Conservation (phyloP, 1,284 basidiomycete species). For the Ustilago bromivora region DNA sequence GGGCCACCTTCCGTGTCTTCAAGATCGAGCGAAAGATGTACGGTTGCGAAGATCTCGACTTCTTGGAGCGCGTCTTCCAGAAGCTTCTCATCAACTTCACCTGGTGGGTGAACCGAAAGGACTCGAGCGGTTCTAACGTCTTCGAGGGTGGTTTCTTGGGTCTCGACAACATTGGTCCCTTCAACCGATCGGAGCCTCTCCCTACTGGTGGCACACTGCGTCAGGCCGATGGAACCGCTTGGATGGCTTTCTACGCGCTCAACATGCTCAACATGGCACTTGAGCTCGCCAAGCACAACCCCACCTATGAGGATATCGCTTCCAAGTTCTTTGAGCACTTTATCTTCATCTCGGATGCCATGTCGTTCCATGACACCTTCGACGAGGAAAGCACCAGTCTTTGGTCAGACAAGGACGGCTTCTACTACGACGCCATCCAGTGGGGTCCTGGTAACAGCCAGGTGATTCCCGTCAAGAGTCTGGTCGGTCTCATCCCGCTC, state of each 20-base stretch:
- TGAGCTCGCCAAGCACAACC: slow-evolving; percentile 96
- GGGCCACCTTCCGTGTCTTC: slow-evolving; percentile 73
- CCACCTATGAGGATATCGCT: slow-evolving; percentile 98
- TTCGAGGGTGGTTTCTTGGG: slow-evolving; percentile 99
- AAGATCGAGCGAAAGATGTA: slow-evolving; percentile 94
- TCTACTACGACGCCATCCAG: slow-evolving; percentile 97
- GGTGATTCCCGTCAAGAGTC: slow-evolving; percentile 89
- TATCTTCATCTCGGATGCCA: slow-evolving; percentile 74
- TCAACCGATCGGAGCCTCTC: slow-evolving; percentile 95
- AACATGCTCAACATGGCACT: slow-evolving; percentile 98
- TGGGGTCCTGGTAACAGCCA: slow-evolving; percentile 78
- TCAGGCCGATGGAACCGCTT: slow-evolving; percentile 96
- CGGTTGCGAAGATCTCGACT: slow-evolving; percentile 88
- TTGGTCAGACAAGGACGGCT: slow-evolving; percentile 95
- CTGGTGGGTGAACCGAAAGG: slow-evolving; percentile 99
- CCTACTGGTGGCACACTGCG: slow-evolving; percentile 85
- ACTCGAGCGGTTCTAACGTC: slow-evolving; percentile 91
- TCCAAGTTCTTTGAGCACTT: slow-evolving; percentile 91
- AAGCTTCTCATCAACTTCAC: slow-evolving; percentile 97
- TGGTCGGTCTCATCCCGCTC: slow-evolving; percentile 94
- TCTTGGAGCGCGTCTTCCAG: slow-evolving; percentile 97
- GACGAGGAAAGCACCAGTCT: slow-evolving; percentile 77
- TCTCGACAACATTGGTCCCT: slow-evolving; percentile 96
- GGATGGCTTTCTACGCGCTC: slow-evolving; percentile 99
- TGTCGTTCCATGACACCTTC: slow-evolving; percentile 85